Conservation (phyloP, 169 alveolate genomes). For the Prorocentrum cordatum region DNA sequence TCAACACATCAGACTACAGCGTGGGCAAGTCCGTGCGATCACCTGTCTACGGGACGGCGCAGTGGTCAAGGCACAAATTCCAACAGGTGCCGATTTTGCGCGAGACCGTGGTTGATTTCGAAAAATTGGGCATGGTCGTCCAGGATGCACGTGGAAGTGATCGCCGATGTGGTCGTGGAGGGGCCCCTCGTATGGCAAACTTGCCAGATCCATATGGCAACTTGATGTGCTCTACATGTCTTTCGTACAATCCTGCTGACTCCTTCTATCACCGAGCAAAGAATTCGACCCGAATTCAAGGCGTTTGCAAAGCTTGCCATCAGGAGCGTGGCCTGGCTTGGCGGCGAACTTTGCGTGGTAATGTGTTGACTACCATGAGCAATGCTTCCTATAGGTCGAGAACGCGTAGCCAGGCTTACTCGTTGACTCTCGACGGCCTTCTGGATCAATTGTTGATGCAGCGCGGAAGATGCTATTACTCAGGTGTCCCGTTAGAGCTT, state of each 20-base stretch:
- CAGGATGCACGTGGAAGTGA: not conserved
- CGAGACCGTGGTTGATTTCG: not conserved
- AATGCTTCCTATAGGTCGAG: not conserved
- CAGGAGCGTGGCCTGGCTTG: not conserved
- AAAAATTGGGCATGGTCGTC: not conserved
- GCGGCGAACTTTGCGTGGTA: not conserved
- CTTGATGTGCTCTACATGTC: not conserved
- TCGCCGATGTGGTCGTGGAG: not conserved
- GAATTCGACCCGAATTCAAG: not conserved
- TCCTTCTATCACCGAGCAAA: not conserved
- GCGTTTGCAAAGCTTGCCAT: not conserved
- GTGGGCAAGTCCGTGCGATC: not conserved
- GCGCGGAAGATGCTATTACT: not conserved
- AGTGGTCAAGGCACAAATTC: conserved; percentile 1
- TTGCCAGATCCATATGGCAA: not conserved
- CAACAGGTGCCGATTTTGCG: not conserved
- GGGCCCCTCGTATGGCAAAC: no score
- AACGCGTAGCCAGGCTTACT: not conserved
- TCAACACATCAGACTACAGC: not conserved
- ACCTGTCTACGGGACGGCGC: not conserved
- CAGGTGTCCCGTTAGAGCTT: not conserved
- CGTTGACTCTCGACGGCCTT: not conserved
- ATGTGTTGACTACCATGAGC: not conserved
- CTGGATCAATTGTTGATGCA: not conserved
- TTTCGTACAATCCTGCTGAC: not conserved